phyloP scores from a whole-genome alignment of 1,139 yeast species.

The Yarrowia galli region DNA sequence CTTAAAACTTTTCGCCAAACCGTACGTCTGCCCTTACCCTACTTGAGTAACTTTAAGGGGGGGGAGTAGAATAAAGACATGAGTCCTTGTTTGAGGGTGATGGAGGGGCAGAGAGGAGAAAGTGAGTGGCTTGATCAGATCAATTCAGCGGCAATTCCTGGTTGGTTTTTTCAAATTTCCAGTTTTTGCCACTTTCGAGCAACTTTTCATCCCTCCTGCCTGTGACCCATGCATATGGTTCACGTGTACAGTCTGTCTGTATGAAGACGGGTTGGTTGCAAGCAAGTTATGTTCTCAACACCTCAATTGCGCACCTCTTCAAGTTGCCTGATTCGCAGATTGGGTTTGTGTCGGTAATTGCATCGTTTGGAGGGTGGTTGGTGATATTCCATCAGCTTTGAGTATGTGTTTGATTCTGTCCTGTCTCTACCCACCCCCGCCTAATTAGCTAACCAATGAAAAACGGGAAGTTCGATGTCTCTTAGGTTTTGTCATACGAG shows the following conservation, averaged over 20 bases:
- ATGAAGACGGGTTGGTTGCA: background rate
- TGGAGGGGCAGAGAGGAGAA: background rate
- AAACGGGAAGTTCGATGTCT: background rate
- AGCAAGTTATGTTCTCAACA: background rate
- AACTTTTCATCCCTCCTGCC: background rate
- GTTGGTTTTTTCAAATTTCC: background rate
- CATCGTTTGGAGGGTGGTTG: too few species aligned
- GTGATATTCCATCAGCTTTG: too few species aligned
- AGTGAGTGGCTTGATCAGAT: background rate
- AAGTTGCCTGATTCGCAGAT: constrained; percentile 4
- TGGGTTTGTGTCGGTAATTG: background rate
- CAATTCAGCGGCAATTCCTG: constrained; percentile 11
- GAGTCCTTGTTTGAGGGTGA: background rate
- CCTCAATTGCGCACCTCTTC: background rate
- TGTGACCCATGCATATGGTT: constrained; percentile 1
- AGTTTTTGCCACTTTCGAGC: background rate
- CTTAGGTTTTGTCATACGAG: constrained; percentile 12
- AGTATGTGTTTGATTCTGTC: too few species aligned
- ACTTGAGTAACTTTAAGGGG: constrained; percentile 7
- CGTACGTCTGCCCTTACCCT: constrained; percentile 9
- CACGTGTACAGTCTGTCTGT: background rate
- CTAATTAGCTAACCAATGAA: constrained; percentile 3
- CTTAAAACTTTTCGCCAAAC: constrained; percentile 24
- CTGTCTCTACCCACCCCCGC: too few species aligned
- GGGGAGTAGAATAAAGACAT: background rate